Evolutionary conservation across 257 asterid species (phyloP).

Genomic region (Penstemon barbatus): DNA sequence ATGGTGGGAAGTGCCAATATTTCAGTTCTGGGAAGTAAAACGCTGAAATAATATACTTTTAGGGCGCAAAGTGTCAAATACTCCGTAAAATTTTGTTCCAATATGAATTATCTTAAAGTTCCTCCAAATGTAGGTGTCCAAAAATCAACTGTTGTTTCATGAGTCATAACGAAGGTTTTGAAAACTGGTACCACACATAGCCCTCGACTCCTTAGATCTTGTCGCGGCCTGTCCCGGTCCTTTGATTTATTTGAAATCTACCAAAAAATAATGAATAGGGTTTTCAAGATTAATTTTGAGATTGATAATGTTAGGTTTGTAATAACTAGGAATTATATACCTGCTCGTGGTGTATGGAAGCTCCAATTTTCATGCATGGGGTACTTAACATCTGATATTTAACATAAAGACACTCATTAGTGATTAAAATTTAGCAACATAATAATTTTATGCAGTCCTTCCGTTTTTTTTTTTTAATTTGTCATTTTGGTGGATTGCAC

Average conservation of each 20-base stretch:
- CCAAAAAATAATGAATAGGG: background rate
- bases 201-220: constrained; percentile 87
- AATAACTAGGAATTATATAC: constrained; percentile 29
- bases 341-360: constrained; percentile 65
- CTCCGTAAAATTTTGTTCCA: background rate
- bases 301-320: too few relatives aligned
- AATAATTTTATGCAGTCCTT: too few relatives aligned
- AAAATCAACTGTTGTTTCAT: constrained; percentile 72
- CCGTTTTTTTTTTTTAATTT: too few relatives aligned
- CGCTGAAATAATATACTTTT: too few relatives aligned
- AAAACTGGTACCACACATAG: constrained; percentile 83
- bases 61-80: too few relatives aligned
- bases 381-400: constrained; percentile 57
- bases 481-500: too few relatives aligned
- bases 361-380: constrained; percentile 88
- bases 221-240: constrained; percentile 53
- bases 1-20: too few relatives aligned
- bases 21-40: too few relatives aligned
- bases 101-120: constrained; percentile 53
- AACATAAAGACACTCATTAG: constrained; percentile 8
- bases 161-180: constrained; percentile 78
- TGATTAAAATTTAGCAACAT: background rate
- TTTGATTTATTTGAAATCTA: constrained; percentile 59
- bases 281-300: background rate
- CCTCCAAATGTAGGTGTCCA: constrained; percentile 96